Evolutionary conservation across 2,329 filamentous ascomycete genomes (phyloP), one percentile per base, ranked within the genome.

Genomic region (Fusarium avenaceum): DNA sequence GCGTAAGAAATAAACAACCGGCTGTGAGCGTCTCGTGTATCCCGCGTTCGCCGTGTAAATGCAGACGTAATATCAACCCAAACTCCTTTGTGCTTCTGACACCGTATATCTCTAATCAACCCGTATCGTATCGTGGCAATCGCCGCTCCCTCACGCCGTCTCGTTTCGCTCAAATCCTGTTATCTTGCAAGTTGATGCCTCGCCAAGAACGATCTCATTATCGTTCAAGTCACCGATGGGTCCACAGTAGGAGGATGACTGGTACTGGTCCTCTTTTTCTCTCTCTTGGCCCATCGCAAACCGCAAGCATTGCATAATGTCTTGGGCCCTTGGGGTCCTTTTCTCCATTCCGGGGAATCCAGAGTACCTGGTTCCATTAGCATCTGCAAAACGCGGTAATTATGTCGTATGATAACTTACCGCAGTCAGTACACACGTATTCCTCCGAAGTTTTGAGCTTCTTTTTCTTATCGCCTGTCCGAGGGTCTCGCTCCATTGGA

Each of bases 251-350:
- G 73, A 66, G 56, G 28, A 58, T 52, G 40, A 43, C 61, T 68
- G 43, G 52, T 62, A 20, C 61, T 76, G 57, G 74, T 76, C 44
- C 76, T 79, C 76, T 93, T 95, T 84, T 96, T 96, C 76, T 96
- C 92, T 76, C 92, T 94, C 87, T 92, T 89, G 17, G 89, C 89
- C 89, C 89, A 91, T 52, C 89, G 84, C 30, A 91, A 81, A 38
- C 95, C 95, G 76, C 95, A 98, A 9, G 95, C 95, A 81, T 98
- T 98, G 80, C 95, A 98, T 14, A 98, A 82, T 10, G 95, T 97
- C 80, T 98, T 97, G 2, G 94, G 94, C 3, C 95, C 95, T 66
- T 88, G 93, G 0, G 95, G 95, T 0, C 95, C 95, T 78, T 97
- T 97, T 65, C 95, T 87, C 95, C 95, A 98, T 82, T 98, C 95